Evolutionary conservation across 2,329 filamentous ascomycete species (phyloP).

Genomic region (Volutella citrinella): DNA sequence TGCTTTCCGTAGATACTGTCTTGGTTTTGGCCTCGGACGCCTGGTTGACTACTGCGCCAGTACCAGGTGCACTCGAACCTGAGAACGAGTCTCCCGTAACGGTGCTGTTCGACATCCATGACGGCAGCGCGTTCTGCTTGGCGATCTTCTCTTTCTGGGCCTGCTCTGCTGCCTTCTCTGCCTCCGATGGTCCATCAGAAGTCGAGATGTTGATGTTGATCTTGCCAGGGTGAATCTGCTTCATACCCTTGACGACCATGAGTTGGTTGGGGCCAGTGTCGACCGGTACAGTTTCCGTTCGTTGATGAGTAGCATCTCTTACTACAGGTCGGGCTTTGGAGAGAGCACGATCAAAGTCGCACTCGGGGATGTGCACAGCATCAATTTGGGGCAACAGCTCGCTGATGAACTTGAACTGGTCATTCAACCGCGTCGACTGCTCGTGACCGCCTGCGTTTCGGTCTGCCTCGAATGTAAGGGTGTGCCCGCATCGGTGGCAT

Average conservation of each 20-base stretch:
- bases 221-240: constrained; percentile 64
- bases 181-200: constrained; percentile 62
- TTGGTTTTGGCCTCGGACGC: constrained; percentile 34
- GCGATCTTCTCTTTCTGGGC: constrained; percentile 64
- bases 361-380: constrained; percentile 68
- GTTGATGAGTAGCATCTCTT: constrained; percentile 66
- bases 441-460: constrained; percentile 69
- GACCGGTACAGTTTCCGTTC: constrained; percentile 56
- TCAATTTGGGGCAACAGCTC: constrained; percentile 76
- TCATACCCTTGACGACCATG: constrained; percentile 67
- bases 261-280: constrained; percentile 53
- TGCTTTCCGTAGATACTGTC: constrained; percentile 41
- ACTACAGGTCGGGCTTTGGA: constrained; percentile 60
- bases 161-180: constrained; percentile 62
- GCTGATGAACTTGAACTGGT: constrained; percentile 76
- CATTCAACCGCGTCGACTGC: constrained; percentile 71
- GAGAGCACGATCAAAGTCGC: constrained; percentile 69
- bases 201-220: constrained; percentile 69
- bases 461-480: constrained; percentile 64
- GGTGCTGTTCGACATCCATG: constrained; percentile 71
- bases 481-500: constrained; percentile 73
- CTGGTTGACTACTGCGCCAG: constrained; percentile 28
- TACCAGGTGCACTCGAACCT: constrained; percentile 21
- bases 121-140: constrained; percentile 65
- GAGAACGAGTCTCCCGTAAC: constrained; percentile 62